These are phyloP conservation scores for Gaeumannomyces tritici DNA, from an alignment of 2,329 filamentous ascomycete species.

Conservation along the genomic window DNA sequence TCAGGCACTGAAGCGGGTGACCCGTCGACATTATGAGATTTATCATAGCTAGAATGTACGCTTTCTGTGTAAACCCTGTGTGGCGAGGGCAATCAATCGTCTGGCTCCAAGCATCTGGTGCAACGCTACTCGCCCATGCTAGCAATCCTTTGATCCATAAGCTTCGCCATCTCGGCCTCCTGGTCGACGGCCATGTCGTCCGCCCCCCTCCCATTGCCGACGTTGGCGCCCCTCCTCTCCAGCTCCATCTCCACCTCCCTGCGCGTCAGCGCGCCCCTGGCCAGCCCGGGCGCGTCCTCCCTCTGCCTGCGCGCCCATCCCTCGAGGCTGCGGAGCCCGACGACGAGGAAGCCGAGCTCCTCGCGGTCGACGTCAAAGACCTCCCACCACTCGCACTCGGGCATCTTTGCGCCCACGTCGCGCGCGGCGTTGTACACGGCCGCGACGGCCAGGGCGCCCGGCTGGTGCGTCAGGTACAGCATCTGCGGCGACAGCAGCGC, in stretches of 20 bases:
- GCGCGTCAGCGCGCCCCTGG: slow-evolving; percentile 45
- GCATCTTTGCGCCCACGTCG: slow-evolving; percentile 67
- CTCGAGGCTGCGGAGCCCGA: slow-evolving; percentile 72
- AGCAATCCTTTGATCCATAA: slow-evolving; percentile 1
- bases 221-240: slow-evolving; percentile 34
- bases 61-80: background rate
- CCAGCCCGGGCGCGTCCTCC: slow-evolving; percentile 40
- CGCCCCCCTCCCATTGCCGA: slow-evolving; percentile 17
- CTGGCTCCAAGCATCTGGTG: background rate
- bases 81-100: background rate
- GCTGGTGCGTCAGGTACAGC: slow-evolving; percentile 87
- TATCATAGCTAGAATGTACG: background rate
- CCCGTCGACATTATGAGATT: background rate
- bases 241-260: slow-evolving; percentile 50
- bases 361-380: slow-evolving; percentile 94
- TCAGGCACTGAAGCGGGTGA: slow-evolving; percentile 6
- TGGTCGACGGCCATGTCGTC: slow-evolving; percentile 21
- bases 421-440: slow-evolving; percentile 84
- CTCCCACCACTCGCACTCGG: slow-evolving; percentile 90
- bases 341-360: slow-evolving; percentile 85
- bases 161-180: slow-evolving; percentile 31
- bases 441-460: slow-evolving; percentile 72
- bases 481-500: slow-evolving; percentile 80
- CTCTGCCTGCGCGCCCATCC: slow-evolving; percentile 55
- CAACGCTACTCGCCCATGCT: slow-evolving; percentile 2